These are phyloP conservation scores for Podila clonocystis DNA, from an alignment of 192 early-diverging fungal species.

Conservation along the genomic window DNA sequence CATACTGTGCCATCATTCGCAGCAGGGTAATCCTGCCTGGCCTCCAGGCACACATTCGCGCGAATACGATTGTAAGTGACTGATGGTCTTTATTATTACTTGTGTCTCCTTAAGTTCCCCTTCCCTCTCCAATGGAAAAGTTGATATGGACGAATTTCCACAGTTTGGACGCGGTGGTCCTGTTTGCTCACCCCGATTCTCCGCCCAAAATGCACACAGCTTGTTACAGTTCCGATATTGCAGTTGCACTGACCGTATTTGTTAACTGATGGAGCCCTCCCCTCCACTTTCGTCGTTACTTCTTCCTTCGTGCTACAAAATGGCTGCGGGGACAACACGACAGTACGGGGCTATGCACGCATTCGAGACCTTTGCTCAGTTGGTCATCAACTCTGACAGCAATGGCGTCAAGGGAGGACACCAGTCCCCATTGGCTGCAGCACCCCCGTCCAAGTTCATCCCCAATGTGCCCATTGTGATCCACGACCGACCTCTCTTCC, in stretches of 20 bases:
- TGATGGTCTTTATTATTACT: neutral
- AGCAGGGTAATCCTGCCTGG: neutral
- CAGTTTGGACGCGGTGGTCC: too few relatives aligned
- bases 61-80: constrained; percentile 26
- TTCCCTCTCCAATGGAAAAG: too few relatives aligned
- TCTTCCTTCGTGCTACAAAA: neutral
- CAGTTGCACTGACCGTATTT: too few relatives aligned
- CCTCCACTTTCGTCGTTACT: too few relatives aligned
- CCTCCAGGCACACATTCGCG: constrained; percentile 19
- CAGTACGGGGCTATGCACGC: constrained; percentile 76
- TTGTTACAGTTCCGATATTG: too few relatives aligned
- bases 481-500: constrained; percentile 67
- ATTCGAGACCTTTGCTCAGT: constrained; percentile 79
- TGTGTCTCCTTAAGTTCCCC: too few relatives aligned
- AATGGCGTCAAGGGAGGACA: constrained; percentile 21
- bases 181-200: too few relatives aligned
- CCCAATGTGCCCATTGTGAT: constrained; percentile 47
- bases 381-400: constrained; percentile 55
- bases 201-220: too few relatives aligned
- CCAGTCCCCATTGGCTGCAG: too few relatives aligned
- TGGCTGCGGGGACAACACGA: neutral
- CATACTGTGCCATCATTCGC: constrained; percentile 4
- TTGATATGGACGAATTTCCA: too few relatives aligned
- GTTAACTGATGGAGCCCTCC: too few relatives aligned
- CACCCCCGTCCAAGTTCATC: neutral